Evolutionary conservation across 1,284 basidiomycete species (phyloP).

Genomic region (Volvariella volvacea): DNA sequence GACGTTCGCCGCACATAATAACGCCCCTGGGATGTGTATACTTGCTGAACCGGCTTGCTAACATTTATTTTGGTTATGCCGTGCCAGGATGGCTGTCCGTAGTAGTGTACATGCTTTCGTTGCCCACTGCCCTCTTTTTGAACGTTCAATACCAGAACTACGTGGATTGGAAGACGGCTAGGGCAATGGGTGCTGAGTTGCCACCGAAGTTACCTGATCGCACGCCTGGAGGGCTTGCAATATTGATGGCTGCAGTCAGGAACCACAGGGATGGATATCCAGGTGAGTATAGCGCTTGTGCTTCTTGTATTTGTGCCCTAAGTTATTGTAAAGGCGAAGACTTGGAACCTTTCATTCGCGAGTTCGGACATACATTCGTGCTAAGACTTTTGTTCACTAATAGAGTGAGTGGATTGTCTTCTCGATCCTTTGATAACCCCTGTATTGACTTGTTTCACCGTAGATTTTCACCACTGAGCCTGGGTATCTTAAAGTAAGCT

Average conservation of each 20-base stretch:
- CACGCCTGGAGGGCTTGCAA: constrained; percentile 24
- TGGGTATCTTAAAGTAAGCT: constrained; percentile 30
- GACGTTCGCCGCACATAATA: constrained; percentile 18
- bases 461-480: constrained; percentile 33
- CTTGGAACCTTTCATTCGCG: constrained; percentile 11
- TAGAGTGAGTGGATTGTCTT: constrained; percentile 16
- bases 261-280: constrained; percentile 25
- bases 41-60: too few species aligned
- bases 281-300: too few species aligned
- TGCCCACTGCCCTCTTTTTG: constrained; percentile 19
- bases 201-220: constrained; percentile 19
- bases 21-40: constrained; percentile 14
- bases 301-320: too few species aligned
- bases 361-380: constrained; percentile 23
- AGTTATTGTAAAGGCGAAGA: constrained; percentile 21
- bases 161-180: constrained; percentile 19
- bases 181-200: constrained; percentile 23
- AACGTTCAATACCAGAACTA: constrained; percentile 16
- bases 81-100: too few species aligned
- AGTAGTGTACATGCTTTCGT: constrained; percentile 15
- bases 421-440: too few species aligned
- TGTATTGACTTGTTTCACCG: too few species aligned
- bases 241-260: constrained; percentile 17
- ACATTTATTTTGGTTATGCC: too few species aligned
- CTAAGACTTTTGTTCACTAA: constrained; percentile 24